phyloP scores from a whole-genome alignment of 75 land plant species.

The Pseudotsuga menziesii region DNA sequence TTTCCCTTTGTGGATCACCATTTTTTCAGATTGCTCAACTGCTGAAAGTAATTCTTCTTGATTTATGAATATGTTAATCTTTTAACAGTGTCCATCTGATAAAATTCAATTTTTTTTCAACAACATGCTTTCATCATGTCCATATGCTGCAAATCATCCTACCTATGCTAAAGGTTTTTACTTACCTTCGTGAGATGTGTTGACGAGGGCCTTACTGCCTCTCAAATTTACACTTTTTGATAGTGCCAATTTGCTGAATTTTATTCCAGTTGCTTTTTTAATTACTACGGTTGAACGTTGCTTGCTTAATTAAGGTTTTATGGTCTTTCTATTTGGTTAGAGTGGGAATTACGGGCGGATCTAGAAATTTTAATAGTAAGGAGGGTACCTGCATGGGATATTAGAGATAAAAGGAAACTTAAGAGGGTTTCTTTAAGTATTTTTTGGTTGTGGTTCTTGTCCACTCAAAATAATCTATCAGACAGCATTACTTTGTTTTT shows the following conservation, averaged over 20 bases:
- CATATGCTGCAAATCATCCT: background rate
- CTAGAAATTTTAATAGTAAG: background rate
- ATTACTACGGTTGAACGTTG: background rate
- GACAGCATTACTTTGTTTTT: too few relatives aligned
- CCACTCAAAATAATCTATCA: too few relatives aligned
- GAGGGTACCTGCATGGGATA: background rate
- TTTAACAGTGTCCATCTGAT: too few relatives aligned
- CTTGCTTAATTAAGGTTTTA: background rate
- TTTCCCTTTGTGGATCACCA: too few relatives aligned
- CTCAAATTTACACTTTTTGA: background rate
- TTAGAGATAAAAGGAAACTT: background rate
- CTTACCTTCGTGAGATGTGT: too few relatives aligned
- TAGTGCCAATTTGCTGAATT: background rate
- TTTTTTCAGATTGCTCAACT: too few relatives aligned
- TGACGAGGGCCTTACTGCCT: too few relatives aligned
- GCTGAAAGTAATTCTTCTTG: too few relatives aligned
- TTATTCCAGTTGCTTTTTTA: background rate
- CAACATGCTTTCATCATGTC: background rate
- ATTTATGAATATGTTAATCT: too few relatives aligned
- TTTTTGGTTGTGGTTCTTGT: too few relatives aligned
- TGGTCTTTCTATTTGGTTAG: background rate
- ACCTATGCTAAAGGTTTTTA: too few relatives aligned
- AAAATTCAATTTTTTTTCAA: background rate
- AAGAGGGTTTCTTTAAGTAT: background rate
- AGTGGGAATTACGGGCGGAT: background rate